These are phyloP conservation scores for Scedosporium dehoogii DNA, from an alignment of 2,329 filamentous ascomycete genomes.

Conservation along the genomic window DNA sequence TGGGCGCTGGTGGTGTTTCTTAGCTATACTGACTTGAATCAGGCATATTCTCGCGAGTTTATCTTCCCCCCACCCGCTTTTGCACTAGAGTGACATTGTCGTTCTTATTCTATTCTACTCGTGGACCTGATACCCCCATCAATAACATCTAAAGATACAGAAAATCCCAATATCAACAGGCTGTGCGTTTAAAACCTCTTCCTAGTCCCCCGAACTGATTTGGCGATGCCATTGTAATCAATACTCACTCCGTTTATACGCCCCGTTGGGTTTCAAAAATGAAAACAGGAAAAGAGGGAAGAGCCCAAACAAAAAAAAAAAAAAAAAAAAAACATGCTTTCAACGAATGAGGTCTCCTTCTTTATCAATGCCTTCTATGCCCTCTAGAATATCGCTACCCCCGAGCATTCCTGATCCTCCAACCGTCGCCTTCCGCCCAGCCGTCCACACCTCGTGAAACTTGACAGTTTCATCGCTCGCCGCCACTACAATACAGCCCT, in stretches of 20 bases:
- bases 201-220: not conserved
- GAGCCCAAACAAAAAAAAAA: not conserved
- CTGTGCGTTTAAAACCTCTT: too few species aligned
- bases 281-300: not conserved
- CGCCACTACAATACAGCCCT: constrained; percentile 73
- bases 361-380: constrained; percentile 68
- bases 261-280: not conserved
- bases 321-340: constrained; percentile 29
- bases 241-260: not conserved
- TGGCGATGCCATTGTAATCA: not conserved
- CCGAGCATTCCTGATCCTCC: constrained; percentile 55
- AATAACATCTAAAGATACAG: not conserved
- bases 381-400: constrained; percentile 78
- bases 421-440: constrained; percentile 42
- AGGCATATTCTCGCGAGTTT: not conserved
- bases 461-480: constrained; percentile 88
- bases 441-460: constrained; percentile 92
- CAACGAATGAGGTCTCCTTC: constrained; percentile 62
- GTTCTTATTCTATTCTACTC: not conserved
- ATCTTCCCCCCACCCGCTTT: not conserved
- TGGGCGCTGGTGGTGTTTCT: not conserved
- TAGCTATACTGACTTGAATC: not conserved
- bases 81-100: not conserved
- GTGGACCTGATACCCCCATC: not conserved
- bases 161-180: not conserved